Percentiles rank a stretch among this genome's conserved stretches.
These are phyloP conservation scores for Mucor indicus DNA, from an alignment of 371 early-diverging fungal species.

Conservation along the genomic window DNA sequence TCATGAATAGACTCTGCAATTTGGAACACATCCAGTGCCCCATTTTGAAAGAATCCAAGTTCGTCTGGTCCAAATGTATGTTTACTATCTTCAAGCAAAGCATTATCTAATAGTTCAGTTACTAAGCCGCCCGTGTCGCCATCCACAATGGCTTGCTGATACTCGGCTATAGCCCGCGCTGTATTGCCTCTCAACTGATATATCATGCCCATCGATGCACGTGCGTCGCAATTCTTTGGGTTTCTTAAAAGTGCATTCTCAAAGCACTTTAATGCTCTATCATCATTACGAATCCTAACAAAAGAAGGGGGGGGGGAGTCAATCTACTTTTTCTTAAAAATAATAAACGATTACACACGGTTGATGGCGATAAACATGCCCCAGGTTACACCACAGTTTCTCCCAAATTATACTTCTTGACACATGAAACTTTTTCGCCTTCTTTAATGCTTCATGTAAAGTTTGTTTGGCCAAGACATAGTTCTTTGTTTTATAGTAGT, in stretches of 20 bases:
- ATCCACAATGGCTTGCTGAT: conserved; percentile 40
- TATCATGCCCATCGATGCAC: conserved; percentile 50
- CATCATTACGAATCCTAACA: conserved; percentile 9
- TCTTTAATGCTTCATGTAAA: conserved; percentile 49
- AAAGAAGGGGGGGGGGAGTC: neutral
- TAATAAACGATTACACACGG: conserved; percentile 34
- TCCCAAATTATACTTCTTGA: conserved; percentile 50
- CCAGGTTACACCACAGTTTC: conserved; percentile 67
- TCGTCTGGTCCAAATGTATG: neutral
- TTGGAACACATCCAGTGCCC: conserved; percentile 4
- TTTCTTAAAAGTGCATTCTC: conserved; percentile 45
- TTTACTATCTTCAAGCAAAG: neutral
- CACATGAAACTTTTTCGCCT: conserved; percentile 44
- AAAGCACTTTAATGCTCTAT: conserved; percentile 48
- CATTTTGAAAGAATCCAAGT: neutral
- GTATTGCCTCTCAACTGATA: conserved; percentile 45
- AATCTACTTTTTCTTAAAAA: neutral
- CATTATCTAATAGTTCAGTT: conserved; percentile 7
- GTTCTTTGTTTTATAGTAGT: conserved; percentile 53
- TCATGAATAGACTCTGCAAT: conserved; percentile 1
- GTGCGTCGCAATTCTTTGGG: conserved; percentile 27
- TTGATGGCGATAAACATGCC: conserved; percentile 62
- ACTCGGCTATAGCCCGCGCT: conserved; percentile 52
- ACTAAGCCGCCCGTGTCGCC: conserved; percentile 1
- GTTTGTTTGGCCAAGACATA: conserved; percentile 23